Evolutionary conservation across 805 yeast species (phyloP).

Genomic region (Lipomyces anomalus): DNA sequence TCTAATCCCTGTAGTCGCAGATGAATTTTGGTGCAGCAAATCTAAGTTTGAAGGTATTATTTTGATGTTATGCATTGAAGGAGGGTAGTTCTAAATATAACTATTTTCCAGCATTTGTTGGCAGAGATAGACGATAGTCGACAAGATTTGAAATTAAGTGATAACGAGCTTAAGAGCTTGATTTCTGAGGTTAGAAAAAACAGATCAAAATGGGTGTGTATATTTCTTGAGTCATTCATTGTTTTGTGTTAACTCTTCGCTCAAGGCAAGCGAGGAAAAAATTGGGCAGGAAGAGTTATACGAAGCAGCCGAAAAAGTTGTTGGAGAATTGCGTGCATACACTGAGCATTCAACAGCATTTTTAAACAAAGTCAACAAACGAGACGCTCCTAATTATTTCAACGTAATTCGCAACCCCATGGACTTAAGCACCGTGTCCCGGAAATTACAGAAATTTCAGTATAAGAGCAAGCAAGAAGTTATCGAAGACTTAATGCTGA

Average conservation of each 20-base stretch:
- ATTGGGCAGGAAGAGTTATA: slow-evolving; percentile 97
- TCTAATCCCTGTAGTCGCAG: too few species aligned
- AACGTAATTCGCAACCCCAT: slow-evolving; percentile 86
- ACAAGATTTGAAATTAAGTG: slow-evolving; percentile 66
- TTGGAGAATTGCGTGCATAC: slow-evolving; percentile 77
- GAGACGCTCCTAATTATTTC: slow-evolving; percentile 97
- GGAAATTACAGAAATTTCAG: slow-evolving; percentile 74
- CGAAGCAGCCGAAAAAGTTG: slow-evolving; percentile 96
- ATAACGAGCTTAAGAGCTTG: slow-evolving; percentile 73
- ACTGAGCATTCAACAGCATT: slow-evolving; percentile 97
- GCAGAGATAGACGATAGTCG: slow-evolving; percentile 73
- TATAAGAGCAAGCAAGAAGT: slow-evolving; percentile 81
- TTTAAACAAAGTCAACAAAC: slow-evolving; percentile 87
- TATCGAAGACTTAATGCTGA: slow-evolving; percentile 91
- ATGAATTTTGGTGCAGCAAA: slow-evolving; percentile 62
- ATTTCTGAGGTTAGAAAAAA: slow-evolving; percentile 91
- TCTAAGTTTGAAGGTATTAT: slow-evolving; percentile 54
- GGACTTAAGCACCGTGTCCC: slow-evolving; percentile 93
- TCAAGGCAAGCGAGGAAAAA: slow-evolving; percentile 72
- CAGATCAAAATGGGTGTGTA: slow-evolving; percentile 76
- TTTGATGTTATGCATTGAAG: background rate
- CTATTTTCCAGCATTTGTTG: slow-evolving; percentile 49
- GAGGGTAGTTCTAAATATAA: background rate
- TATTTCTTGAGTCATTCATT: background rate
- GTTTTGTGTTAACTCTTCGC: background rate